Evolutionary conservation across 805 yeast species (phyloP).

Genomic region (Candida sphagnicola): DNA sequence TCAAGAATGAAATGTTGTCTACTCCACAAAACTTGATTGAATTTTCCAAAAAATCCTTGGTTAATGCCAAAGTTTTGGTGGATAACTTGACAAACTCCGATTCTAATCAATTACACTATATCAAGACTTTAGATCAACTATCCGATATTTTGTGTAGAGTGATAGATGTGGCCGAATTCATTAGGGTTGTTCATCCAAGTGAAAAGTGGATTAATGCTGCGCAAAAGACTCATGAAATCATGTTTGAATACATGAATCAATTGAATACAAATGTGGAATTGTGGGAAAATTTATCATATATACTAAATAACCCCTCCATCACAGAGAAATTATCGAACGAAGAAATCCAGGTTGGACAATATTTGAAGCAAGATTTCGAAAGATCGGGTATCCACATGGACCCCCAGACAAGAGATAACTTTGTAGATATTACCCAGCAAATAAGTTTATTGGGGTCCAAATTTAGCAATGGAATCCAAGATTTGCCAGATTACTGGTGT

Average conservation of each 20-base stretch:
- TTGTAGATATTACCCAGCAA: constrained; percentile 73
- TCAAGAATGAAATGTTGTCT: constrained; percentile 65
- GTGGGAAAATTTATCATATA: constrained; percentile 54
- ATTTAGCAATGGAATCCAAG: constrained; percentile 51
- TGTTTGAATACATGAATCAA: constrained; percentile 92
- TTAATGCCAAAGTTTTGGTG: constrained; percentile 60
- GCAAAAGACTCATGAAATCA: constrained; percentile 77
- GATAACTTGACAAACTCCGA: constrained; percentile 42
- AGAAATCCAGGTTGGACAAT: constrained; percentile 77
- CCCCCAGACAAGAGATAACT: constrained; percentile 57
- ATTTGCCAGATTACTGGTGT: constrained; percentile 34
- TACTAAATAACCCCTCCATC: constrained; percentile 40
- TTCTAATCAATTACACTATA: constrained; percentile 43
- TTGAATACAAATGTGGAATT: constrained; percentile 79
- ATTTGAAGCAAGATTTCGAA: constrained; percentile 79
- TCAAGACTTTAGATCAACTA: constrained; percentile 71
- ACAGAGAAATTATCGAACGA: constrained; percentile 51
- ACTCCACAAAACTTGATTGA: constrained; percentile 66
- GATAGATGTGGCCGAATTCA: constrained; percentile 89
- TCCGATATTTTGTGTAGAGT: constrained; percentile 89
- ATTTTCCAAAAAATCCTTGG: constrained; percentile 65
- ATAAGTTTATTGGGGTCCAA: constrained; percentile 80
- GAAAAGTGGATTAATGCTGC: constrained; percentile 70
- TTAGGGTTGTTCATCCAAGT: constrained; percentile 84
- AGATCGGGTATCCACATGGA: constrained; percentile 86